Evolutionary conservation across 2,329 filamentous ascomycete genomes (phyloP).

Genomic region (Calonectria crousiana): DNA sequence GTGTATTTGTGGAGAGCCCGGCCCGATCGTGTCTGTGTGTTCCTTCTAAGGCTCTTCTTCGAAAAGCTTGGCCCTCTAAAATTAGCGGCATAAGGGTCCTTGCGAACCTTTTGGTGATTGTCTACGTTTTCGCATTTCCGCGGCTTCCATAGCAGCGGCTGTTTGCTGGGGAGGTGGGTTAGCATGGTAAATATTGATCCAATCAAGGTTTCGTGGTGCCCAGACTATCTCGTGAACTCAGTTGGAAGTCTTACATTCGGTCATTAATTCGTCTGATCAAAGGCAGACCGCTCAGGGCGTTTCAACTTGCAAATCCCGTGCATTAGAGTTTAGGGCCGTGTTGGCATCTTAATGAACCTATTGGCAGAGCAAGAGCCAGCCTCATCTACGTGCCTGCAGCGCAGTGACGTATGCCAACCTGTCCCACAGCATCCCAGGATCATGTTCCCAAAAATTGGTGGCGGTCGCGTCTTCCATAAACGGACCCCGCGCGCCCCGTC

Average conservation of each 20-base stretch:
- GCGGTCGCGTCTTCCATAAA: background rate
- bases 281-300: background rate
- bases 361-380: background rate
- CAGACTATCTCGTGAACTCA: background rate
- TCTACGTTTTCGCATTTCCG: background rate
- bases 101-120: background rate
- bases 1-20: background rate
- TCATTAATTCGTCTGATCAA: background rate
- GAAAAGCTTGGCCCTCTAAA: background rate
- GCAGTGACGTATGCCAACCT: background rate
- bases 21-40: background rate
- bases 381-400: background rate
- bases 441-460: background rate
- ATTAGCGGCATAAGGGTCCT: background rate
- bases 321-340: background rate
- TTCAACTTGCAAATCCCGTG: background rate
- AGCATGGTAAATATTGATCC: background rate
- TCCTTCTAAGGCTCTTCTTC: background rate
- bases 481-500: constrained; percentile 1
- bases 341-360: background rate
- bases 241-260: background rate
- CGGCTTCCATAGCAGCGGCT: background rate
- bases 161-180: background rate
- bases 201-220: background rate
- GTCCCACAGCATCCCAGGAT: background rate